Conservation (phyloP, 768 basidiomycete species). For the Mycena polygramma region DNA sequence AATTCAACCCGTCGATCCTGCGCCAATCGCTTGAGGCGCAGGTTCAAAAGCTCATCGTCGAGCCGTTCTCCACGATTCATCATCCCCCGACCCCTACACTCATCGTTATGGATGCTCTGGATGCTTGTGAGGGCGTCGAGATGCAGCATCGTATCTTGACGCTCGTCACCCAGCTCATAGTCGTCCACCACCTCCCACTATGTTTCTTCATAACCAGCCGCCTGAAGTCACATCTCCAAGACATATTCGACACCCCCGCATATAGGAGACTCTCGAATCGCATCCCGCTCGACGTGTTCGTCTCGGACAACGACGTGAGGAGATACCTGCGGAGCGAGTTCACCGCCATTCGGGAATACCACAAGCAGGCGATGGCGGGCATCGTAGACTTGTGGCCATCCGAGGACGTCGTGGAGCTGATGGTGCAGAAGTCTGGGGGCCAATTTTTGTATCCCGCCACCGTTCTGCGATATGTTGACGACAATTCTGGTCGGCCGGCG, state of each 20-base stretch:
- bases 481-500: slow-evolving; percentile 15
- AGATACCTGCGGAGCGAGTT: slow-evolving; percentile 40
- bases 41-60: slow-evolving; percentile 42
- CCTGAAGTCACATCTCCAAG: slow-evolving; percentile 34
- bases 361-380: slow-evolving; percentile 30
- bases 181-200: slow-evolving; percentile 36
- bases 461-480: slow-evolving; percentile 32
- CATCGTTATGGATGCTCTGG: slow-evolving; percentile 38
- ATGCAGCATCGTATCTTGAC: slow-evolving; percentile 44
- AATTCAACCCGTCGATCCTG: slow-evolving; percentile 43
- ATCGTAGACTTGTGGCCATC: slow-evolving; percentile 43
- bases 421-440: slow-evolving; percentile 28
- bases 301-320: slow-evolving; percentile 41
- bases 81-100: slow-evolving; percentile 30
- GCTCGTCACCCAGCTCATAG: slow-evolving; percentile 36
- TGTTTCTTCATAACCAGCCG: slow-evolving; percentile 45
- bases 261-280: slow-evolving; percentile 26
- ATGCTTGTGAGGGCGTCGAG: slow-evolving; percentile 43
- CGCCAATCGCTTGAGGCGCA: slow-evolving; percentile 46
- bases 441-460: slow-evolving; percentile 37
- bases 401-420: slow-evolving; percentile 35
- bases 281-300: slow-evolving; percentile 39
- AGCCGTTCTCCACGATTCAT: slow-evolving; percentile 35
- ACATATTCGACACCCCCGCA: slow-evolving; percentile 35
- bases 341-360: slow-evolving; percentile 29